These are phyloP conservation scores for Pichia sp. DNA, from an alignment of 1,139 yeast species.

Conservation along the genomic window DNA sequence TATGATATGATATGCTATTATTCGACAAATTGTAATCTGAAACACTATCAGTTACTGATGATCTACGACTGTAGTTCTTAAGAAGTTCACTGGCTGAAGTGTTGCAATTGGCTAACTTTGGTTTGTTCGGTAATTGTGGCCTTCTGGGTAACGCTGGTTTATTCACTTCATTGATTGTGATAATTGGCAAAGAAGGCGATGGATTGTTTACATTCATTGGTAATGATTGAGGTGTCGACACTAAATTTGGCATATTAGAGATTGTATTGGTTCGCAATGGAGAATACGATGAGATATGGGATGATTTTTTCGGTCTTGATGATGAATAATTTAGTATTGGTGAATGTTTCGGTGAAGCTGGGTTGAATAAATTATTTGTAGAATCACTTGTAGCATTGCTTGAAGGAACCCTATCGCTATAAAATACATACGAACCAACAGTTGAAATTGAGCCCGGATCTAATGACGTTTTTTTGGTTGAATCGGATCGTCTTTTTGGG, in stretches of 20 bases:
- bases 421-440: neutral
- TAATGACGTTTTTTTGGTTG: neutral
- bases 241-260: neutral
- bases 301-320: neutral
- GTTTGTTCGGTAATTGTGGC: slow-evolving; percentile 12
- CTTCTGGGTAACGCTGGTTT: neutral
- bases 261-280: neutral
- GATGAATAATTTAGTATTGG: neutral
- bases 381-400: neutral
- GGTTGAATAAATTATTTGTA: neutral
- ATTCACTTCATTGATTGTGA: neutral
- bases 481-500: slow-evolving; percentile 1
- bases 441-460: slow-evolving; percentile 11
- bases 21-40: neutral
- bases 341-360: neutral
- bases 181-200: slow-evolving; percentile 1
- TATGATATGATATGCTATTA: neutral
- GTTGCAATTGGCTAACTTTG: slow-evolving; percentile 4
- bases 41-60: neutral
- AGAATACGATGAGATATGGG: neutral
- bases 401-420: neutral
- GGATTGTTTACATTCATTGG: neutral
- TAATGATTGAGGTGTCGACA: neutral
- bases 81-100: slow-evolving; percentile 8
- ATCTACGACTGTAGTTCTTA: slow-evolving; percentile 4